Conservation (phyloP, 805 yeast genomes). For the Starmerella stigmatis region DNA sequence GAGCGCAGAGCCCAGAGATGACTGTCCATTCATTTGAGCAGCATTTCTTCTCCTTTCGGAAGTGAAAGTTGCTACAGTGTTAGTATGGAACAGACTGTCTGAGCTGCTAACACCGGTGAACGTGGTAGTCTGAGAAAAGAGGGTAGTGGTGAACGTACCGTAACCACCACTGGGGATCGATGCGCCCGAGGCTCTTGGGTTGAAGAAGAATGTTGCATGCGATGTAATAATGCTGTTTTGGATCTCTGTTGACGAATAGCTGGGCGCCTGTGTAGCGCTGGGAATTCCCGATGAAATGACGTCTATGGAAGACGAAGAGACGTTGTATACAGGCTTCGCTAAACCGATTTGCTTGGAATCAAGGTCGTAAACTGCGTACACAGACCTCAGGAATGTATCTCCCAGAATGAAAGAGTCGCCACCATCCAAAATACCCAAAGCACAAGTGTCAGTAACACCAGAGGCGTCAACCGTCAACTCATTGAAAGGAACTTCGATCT, state of each 20-base stretch:
- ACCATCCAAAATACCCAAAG: conserved; percentile 26
- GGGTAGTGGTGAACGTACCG: background rate
- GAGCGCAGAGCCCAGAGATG: background rate
- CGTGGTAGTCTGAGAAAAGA: background rate
- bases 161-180: background rate
- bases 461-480: conserved; percentile 11
- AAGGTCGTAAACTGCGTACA: conserved; percentile 57
- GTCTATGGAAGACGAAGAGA: conserved; percentile 24
- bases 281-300: conserved; percentile 28
- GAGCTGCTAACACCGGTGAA: too few relatives aligned
- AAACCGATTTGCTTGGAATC: conserved; percentile 47
- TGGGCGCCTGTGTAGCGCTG: conserved; percentile 23
- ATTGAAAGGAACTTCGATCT: conserved; percentile 38
- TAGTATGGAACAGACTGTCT: too few relatives aligned
- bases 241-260: conserved; percentile 17
- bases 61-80: background rate
- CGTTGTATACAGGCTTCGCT: conserved; percentile 37
- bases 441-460: conserved; percentile 16
- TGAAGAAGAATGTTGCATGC: conserved; percentile 8
- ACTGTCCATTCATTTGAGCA: background rate
- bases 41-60: background rate
- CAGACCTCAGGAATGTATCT: conserved; percentile 52
- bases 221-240: conserved; percentile 8
- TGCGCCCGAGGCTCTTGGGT: background rate
- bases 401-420: conserved; percentile 42